Conservation (phyloP, 805 yeast genomes). For the Teunomyces panamensis region DNA sequence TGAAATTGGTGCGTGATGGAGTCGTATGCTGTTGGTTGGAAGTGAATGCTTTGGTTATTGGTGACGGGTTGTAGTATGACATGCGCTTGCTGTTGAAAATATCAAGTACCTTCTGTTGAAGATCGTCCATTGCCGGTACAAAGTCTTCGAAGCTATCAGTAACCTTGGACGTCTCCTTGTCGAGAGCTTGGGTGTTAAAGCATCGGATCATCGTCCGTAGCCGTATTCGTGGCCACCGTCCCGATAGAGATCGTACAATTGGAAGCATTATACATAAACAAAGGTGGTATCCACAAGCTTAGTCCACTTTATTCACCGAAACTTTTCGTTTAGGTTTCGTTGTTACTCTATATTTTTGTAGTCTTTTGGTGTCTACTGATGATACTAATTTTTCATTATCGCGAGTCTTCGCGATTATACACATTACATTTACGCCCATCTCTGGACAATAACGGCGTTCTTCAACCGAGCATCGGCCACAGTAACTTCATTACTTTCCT, state of each 20-base stretch:
- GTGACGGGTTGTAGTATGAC: not conserved
- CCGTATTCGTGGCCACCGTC: not conserved
- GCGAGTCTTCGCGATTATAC: not conserved
- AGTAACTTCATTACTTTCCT: constrained; percentile 46
- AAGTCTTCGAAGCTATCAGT: not conserved
- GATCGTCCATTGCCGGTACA: not conserved
- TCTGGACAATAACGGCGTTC: constrained; percentile 86
- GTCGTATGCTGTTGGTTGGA: not conserved
- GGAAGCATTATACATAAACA: too few species aligned
- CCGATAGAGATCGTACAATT: too few species aligned
- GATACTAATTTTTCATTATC: not conserved
- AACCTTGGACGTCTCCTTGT: not conserved
- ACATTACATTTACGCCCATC: constrained; percentile 48
- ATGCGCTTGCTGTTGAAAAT: not conserved
- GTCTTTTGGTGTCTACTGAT: not conserved
- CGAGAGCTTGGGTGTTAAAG: not conserved
- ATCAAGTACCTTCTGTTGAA: not conserved
- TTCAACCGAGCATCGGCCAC: constrained; percentile 73
- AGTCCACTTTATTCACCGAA: too few species aligned
- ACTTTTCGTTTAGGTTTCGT: too few species aligned
- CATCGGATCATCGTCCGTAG: not conserved
- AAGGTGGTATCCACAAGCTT: too few species aligned
- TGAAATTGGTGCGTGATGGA: constrained; percentile 8
- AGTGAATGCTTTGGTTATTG: not conserved
- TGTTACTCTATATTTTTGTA: too few species aligned